Evolutionary conservation across 768 basidiomycete genomes (phyloP).

Genomic region (Omphalotus guepiniiformis): DNA sequence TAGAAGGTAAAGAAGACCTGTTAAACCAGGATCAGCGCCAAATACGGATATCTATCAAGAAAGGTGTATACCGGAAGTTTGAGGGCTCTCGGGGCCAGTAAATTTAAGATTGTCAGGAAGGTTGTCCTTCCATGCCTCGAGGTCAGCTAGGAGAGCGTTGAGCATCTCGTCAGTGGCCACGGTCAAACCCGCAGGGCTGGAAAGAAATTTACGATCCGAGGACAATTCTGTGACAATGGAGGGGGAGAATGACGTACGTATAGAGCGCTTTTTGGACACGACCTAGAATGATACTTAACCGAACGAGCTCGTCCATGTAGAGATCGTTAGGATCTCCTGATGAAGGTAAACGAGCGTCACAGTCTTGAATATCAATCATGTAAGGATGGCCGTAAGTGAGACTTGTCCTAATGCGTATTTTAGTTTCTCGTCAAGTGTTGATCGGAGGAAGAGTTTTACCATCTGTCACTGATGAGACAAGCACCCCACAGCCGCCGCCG

Average conservation of each 20-base stretch:
- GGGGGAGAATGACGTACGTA: slow-evolving; percentile 43
- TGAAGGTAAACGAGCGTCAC: slow-evolving; percentile 90
- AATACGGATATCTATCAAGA: background rate
- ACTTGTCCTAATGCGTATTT: slow-evolving; percentile 56
- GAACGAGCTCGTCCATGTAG: slow-evolving; percentile 89
- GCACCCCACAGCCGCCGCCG: slow-evolving; percentile 90
- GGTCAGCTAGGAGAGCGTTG: slow-evolving; percentile 54
- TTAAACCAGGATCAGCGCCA: background rate
- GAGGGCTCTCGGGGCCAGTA: slow-evolving; percentile 61
- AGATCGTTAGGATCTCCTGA: slow-evolving; percentile 75
- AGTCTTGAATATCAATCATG: slow-evolving; percentile 96
- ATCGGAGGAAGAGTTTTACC: slow-evolving; percentile 43
- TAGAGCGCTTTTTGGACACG: slow-evolving; percentile 92
- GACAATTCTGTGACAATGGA: slow-evolving; percentile 7
- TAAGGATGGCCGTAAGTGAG: slow-evolving; percentile 89
- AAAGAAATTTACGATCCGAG: slow-evolving; percentile 4
- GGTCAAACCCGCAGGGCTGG: slow-evolving; percentile 82
- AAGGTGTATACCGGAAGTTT: slow-evolving; percentile 55
- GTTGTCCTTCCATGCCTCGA: slow-evolving; percentile 72
- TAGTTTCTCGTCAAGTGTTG: slow-evolving; percentile 6
- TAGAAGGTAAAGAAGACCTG: slow-evolving; percentile 84
- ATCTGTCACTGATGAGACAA: slow-evolving; percentile 93
- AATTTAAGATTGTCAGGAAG: slow-evolving; percentile 80
- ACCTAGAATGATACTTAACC: slow-evolving; percentile 87
- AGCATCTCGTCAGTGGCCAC: slow-evolving; percentile 82